These are phyloP conservation scores for Mucor mucedo DNA, from an alignment of 371 early-diverging fungal species.

Conservation along the genomic window DNA sequence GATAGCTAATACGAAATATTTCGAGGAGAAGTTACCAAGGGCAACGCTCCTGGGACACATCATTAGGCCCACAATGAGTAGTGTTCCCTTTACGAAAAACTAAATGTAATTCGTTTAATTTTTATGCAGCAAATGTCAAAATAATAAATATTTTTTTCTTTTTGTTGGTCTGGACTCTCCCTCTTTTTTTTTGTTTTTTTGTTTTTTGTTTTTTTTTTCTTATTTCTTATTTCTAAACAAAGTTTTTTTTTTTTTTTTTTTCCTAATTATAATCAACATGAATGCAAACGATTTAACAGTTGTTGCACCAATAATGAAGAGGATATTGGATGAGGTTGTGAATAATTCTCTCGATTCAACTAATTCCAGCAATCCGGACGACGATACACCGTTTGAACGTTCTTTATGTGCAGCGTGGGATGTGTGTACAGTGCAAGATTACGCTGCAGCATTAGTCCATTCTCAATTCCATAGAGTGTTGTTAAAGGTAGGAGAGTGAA, in stretches of 20 bases:
- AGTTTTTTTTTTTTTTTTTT: not conserved
- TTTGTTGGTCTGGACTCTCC: slow-evolving; percentile 3
- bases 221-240: slow-evolving; percentile 1
- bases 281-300: slow-evolving; percentile 15
- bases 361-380: slow-evolving; percentile 21
- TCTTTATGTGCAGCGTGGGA: slow-evolving; percentile 54
- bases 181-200: slow-evolving; percentile 9
- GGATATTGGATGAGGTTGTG: slow-evolving; percentile 38
- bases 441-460: slow-evolving; percentile 30
- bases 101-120: too few relatives aligned
- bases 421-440: slow-evolving; percentile 41
- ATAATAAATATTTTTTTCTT: not conserved
- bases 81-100: too few relatives aligned
- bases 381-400: slow-evolving; percentile 51
- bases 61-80: too few relatives aligned
- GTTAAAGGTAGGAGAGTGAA: slow-evolving; percentile 35
- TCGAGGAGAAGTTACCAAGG: too few relatives aligned
- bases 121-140: not conserved
- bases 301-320: slow-evolving; percentile 41
- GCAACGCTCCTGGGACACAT: too few relatives aligned
- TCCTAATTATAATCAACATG: slow-evolving; percentile 5
- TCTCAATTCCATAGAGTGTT: slow-evolving; percentile 39
- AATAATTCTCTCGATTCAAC: slow-evolving; percentile 29
- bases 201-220: slow-evolving; percentile 11
- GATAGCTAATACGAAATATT: too few relatives aligned